These are phyloP conservation scores for Venturia aucupariae DNA, from an alignment of 2,329 filamentous ascomycete genomes.

Conservation along the genomic window DNA sequence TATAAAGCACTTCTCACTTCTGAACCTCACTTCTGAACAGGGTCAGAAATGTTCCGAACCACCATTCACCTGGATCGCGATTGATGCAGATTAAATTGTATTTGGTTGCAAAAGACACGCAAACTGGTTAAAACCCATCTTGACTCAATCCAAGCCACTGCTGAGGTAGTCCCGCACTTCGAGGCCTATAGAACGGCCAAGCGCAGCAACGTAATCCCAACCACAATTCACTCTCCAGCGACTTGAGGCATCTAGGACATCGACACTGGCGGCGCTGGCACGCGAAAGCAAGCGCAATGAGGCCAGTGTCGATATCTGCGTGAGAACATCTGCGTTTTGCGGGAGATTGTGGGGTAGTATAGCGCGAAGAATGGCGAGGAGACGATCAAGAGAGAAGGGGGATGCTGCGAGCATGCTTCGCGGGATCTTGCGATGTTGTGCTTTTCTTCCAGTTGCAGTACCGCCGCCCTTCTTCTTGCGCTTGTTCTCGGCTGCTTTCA, in stretches of 20 bases:
- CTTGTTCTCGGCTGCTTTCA: slow-evolving; percentile 51
- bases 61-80: background rate
- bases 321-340: slow-evolving; percentile 39
- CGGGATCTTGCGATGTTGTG: slow-evolving; percentile 49
- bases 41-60: background rate
- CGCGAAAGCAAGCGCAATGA: slow-evolving; percentile 58
- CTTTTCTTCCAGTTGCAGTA: slow-evolving; percentile 33
- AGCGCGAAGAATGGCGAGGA: slow-evolving; percentile 68
- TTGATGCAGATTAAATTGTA: background rate
- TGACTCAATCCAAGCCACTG: slow-evolving; percentile 6
- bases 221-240: slow-evolving; percentile 72
- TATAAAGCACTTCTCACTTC: background rate
- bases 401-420: slow-evolving; percentile 68
- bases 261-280: slow-evolving; percentile 50
- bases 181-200: slow-evolving; percentile 67
- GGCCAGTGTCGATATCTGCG: slow-evolving; percentile 59
- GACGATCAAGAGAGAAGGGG: slow-evolving; percentile 66
- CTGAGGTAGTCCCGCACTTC: slow-evolving; percentile 70
- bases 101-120: background rate
- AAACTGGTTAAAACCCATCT: background rate
- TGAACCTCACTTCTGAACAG: background rate
- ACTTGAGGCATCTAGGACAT: slow-evolving; percentile 58
- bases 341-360: slow-evolving; percentile 43
- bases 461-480: slow-evolving; percentile 42
- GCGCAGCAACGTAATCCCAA: slow-evolving; percentile 63